Percentiles rank a stretch among this genome's conserved stretches.
Conservation (phyloP, 2,329 filamentous ascomycete genomes). For the Colletotrichum ledebouriae region DNA sequence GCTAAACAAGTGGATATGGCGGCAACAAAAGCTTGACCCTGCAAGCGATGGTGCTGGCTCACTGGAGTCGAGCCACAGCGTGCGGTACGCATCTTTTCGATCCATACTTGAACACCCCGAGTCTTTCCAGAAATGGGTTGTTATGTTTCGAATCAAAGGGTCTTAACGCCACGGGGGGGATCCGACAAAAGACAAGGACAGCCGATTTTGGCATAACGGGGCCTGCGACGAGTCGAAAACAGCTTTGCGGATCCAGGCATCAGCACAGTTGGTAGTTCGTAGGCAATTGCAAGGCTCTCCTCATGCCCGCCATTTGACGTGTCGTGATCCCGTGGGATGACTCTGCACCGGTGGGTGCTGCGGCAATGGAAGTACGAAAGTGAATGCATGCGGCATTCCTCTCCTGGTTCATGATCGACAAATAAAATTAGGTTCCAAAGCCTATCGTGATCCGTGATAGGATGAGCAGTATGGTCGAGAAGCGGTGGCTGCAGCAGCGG, state of each 20-base stretch:
- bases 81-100: constrained; percentile 1
- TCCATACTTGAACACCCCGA: constrained; percentile 4
- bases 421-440: constrained; percentile 20
- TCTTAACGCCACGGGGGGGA: constrained; percentile 17
- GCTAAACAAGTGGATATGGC: constrained; percentile 36
- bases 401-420: constrained; percentile 38
- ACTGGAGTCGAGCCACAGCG: background rate
- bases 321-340: background rate
- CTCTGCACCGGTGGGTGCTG: constrained; percentile 2
- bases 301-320: background rate
- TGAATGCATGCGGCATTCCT: constrained; percentile 37
- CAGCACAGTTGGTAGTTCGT: constrained; percentile 1
- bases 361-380: constrained; percentile 14
- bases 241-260: constrained; percentile 26
- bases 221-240: constrained; percentile 37
- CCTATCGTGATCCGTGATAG: constrained; percentile 28
- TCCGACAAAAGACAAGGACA: constrained; percentile 22
- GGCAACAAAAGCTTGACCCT: constrained; percentile 41
- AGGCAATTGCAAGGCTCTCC: constrained; percentile 5
- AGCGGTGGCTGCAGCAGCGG: constrained; percentile 23
- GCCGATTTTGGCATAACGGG: constrained; percentile 15
- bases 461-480: constrained; percentile 25
- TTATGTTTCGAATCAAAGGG: constrained; percentile 39
- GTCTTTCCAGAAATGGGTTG: constrained; percentile 28
- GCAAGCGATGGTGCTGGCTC: background rate